Conservation (phyloP, 23 red algal genomes). For the Gracilaria vermiculophylla region DNA sequence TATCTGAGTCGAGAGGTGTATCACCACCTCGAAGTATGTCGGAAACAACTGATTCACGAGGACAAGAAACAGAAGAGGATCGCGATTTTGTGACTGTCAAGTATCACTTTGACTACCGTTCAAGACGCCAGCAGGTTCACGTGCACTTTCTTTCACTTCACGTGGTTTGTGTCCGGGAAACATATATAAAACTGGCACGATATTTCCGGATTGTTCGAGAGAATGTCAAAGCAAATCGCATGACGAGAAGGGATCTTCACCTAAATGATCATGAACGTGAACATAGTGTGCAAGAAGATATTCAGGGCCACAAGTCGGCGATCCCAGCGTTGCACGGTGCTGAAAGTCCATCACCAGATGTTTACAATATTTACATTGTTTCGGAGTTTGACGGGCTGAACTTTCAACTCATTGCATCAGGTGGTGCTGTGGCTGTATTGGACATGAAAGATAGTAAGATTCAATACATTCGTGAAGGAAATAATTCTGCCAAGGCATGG, state of each 20-base stretch:
- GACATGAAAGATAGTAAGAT: constrained; percentile 65
- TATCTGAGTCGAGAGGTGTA: constrained; percentile 28
- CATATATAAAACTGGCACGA: constrained; percentile 40
- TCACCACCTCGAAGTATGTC: constrained; percentile 30
- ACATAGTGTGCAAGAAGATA: not conserved
- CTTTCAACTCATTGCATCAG: constrained; percentile 60
- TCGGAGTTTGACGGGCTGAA: constrained; percentile 70
- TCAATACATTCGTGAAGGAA: constrained; percentile 3
- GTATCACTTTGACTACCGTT: constrained; percentile 24
- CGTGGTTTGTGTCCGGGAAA: constrained; percentile 70
- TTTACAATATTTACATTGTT: not conserved
- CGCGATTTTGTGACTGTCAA: constrained; percentile 45
- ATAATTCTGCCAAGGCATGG: constrained; percentile 13
- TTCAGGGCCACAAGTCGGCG: not conserved
- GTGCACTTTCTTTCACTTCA: constrained; percentile 74
- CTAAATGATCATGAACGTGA: not conserved
- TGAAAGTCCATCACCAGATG: not conserved
- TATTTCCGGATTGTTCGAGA: constrained; percentile 49
- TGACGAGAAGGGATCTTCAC: not conserved
- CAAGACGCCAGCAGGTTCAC: constrained; percentile 32
- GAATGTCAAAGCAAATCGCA: constrained; percentile 2
- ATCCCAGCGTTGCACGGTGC: not conserved
- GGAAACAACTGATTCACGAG: not conserved
- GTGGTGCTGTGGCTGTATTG: constrained; percentile 52
- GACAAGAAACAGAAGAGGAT: constrained; percentile 13